Percentiles rank a stretch among this genome's conserved stretches.
These are phyloP conservation scores for Epichloe uncinata DNA, from an alignment of 2,329 filamentous ascomycete genomes.

Conservation along the genomic window DNA sequence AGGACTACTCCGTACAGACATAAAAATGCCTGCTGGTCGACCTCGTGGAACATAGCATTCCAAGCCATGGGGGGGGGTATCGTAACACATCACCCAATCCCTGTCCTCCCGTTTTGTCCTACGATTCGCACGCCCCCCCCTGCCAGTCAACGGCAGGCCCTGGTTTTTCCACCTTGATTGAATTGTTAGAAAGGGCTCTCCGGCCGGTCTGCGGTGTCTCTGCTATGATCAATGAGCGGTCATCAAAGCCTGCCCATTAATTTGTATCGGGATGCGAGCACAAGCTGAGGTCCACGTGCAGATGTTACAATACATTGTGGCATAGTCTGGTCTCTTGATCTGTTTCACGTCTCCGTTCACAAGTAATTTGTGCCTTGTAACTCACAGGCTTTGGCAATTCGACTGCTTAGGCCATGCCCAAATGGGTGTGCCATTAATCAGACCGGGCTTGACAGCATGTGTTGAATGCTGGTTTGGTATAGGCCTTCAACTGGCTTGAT, in stretches of 20 bases:
- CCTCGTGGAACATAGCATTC: neutral
- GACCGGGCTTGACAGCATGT: neutral
- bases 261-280: constrained; percentile 1
- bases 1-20: neutral
- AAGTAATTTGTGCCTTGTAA: neutral
- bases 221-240: neutral
- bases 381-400: neutral
- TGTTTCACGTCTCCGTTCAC: constrained; percentile 2
- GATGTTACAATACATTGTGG: neutral
- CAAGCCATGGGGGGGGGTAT: neutral
- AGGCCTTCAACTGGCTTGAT: neutral
- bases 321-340: neutral
- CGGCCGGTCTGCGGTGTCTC: neutral
- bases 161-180: neutral
- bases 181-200: neutral
- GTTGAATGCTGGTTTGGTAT: neutral
- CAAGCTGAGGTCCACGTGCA: constrained; percentile 1
- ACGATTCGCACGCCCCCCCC: neutral
- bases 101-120: neutral
- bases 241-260: neutral
- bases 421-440: neutral
- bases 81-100: neutral
- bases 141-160: neutral
- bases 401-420: neutral
- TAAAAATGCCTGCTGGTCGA: neutral